Conservation (phyloP, 495 filamentous ascomycete genomes). For the Astrothelium macrocarpum region DNA sequence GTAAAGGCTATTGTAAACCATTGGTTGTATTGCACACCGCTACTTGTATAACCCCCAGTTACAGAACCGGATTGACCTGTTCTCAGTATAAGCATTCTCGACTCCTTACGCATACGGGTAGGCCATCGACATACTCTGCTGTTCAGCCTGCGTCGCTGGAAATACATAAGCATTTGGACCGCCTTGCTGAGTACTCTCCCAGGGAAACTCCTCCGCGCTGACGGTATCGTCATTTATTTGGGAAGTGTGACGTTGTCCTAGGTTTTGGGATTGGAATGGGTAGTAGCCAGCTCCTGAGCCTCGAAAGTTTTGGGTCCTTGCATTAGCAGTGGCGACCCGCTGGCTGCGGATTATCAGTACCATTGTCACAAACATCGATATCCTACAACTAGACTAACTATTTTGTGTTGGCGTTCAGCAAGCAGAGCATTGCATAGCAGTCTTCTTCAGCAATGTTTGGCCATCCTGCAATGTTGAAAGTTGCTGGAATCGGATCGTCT, state of each 20-base stretch:
- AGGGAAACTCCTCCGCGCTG: constrained; percentile 3
- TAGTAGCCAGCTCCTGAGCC: not conserved
- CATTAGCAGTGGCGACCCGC: not conserved
- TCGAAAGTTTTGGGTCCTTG: not conserved
- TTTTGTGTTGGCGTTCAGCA: not conserved
- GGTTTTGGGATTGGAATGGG: constrained; percentile 2
- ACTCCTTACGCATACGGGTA: not conserved
- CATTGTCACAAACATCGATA: not conserved
- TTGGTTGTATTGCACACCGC: not conserved
- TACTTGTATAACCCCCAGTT: not conserved
- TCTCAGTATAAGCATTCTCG: not conserved
- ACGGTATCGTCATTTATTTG: not conserved
- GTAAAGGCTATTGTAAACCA: not conserved
- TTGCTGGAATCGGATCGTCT: not conserved
- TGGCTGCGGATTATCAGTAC: not conserved
- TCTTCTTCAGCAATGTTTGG: not conserved
- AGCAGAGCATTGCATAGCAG: constrained; percentile 2
- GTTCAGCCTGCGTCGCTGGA: not conserved
- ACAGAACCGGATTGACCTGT: not conserved
- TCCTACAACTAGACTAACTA: not conserved
- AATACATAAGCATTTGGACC: not conserved
- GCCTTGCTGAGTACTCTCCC: not conserved
- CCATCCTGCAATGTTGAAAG: not conserved
- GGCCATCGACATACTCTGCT: not conserved
- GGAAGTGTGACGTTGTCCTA: not conserved